Percentiles rank a stretch among this genome's conserved stretches.
These are phyloP conservation scores for Mortierella sp. DNA, from an alignment of 371 early-diverging fungal genomes.

Conservation along the genomic window DNA sequence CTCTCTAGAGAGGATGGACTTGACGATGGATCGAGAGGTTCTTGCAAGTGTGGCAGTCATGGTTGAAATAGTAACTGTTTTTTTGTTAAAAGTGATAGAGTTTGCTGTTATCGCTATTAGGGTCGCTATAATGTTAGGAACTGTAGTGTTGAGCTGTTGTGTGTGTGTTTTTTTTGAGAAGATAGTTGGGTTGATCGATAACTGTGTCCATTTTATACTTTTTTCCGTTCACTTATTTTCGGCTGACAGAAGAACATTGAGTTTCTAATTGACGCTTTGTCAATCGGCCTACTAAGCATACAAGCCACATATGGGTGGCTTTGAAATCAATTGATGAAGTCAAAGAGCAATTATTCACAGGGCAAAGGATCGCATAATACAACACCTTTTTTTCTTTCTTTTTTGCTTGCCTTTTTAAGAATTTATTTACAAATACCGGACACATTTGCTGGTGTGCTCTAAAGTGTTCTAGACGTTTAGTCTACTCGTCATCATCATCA, in stretches of 20 bases:
- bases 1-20: neutral
- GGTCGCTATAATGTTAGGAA: neutral
- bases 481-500: constrained; percentile 66
- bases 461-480: neutral
- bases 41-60: neutral
- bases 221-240: no score
- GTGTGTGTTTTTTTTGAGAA: neutral
- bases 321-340: no score
- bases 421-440: neutral
- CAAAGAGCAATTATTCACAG: no score
- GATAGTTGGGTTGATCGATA: neutral
- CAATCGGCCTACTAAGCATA: no score
- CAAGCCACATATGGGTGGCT: no score
- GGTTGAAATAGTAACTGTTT: neutral
- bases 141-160: neutral
- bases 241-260: neutral
- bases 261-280: no score
- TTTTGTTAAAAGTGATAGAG: no score
- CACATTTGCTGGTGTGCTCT: no score
- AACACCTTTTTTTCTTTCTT: no score
- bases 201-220: neutral
- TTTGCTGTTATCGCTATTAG: neutral
- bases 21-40: constrained; percentile 2
- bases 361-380: no score
- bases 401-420: neutral